A percentile compares a stretch with the other conserved stretches of the same genome.
phyloP scores from a whole-genome alignment of 495 filamentous ascomycete species.

The Xylaria scruposa region DNA sequence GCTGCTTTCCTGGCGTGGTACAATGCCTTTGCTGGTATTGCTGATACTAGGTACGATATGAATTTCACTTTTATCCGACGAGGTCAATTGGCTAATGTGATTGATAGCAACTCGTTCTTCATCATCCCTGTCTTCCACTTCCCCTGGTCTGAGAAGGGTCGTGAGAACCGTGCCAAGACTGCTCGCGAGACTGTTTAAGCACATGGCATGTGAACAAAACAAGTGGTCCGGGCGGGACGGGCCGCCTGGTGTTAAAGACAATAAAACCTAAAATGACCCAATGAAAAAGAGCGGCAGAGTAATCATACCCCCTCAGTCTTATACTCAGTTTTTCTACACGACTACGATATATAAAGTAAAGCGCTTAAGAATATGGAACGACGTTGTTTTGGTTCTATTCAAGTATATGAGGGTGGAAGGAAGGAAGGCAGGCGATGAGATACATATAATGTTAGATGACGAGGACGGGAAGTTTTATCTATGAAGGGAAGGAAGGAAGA shows the following conservation, averaged over 20 bases:
- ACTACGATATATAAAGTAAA: background rate
- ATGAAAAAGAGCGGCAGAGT: background rate
- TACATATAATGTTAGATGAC: background rate
- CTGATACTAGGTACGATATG: conserved; percentile 74
- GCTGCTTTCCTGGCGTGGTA: conserved; percentile 96
- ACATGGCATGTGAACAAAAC: background rate
- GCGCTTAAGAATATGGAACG: background rate
- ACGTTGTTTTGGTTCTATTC: background rate
- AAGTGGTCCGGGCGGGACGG: background rate
- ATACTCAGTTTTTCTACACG: background rate
- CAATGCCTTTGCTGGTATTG: conserved; percentile 94
- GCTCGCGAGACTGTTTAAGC: conserved; percentile 45
- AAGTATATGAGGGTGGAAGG: background rate
- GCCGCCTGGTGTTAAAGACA: background rate
- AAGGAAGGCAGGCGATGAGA: background rate
- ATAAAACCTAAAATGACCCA: background rate
- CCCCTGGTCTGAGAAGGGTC: conserved; percentile 92
- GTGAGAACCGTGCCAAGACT: conserved; percentile 57
- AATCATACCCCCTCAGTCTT: conserved; percentile 11
- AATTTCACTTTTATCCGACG: conserved; percentile 2
- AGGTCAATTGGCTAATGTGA: conserved; percentile 26
- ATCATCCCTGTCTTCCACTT: conserved; percentile 93
- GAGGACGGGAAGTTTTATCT: background rate
- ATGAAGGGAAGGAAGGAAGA: background rate
- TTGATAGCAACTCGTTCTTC: conserved; percentile 83